Conservation (phyloP, 2,329 filamentous ascomycete genomes). For the Neofusicoccum sp. region DNA sequence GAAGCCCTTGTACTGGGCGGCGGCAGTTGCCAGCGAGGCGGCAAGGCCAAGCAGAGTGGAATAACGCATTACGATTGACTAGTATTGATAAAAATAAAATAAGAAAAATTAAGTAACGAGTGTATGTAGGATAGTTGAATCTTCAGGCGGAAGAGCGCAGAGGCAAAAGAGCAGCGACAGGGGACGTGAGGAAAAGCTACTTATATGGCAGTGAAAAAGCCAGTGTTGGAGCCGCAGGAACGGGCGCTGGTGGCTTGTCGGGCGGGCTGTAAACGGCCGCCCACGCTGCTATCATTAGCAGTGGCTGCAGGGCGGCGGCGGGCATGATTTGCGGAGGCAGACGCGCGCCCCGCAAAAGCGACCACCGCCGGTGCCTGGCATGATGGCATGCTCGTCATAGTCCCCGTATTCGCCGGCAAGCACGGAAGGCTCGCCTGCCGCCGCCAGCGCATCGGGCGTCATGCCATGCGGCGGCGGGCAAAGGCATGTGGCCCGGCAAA, state of each 20-base stretch:
- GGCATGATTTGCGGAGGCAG: conserved; percentile 4
- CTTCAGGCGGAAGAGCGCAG: conserved; percentile 6
- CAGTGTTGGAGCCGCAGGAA: conserved; percentile 3
- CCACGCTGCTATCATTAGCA: background rate
- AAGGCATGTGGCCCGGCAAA: too few relatives aligned
- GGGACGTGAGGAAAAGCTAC: background rate
- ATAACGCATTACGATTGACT: conserved; percentile 9
- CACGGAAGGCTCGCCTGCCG: background rate
- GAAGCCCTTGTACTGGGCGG: conserved; percentile 60
- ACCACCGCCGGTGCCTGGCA: background rate
- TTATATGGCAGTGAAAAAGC: background rate
- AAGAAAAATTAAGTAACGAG: background rate
- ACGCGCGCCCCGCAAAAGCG: background rate
- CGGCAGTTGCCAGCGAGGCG: conserved; percentile 20
- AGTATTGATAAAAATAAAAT: background rate
- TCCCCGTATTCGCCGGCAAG: background rate
- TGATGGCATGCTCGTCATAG: background rate
- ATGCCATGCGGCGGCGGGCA: too few relatives aligned
- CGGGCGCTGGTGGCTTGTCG: conserved; percentile 1
- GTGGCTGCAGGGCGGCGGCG: background rate
- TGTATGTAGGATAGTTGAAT: background rate
- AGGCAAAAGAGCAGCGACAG: background rate
- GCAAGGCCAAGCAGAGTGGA: conserved; percentile 15
- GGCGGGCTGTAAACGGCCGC: background rate
- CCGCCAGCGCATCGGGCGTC: too few relatives aligned